Evolutionary conservation across 495 filamentous ascomycete species (phyloP).

Genomic region (Aspergillus sparsus): DNA sequence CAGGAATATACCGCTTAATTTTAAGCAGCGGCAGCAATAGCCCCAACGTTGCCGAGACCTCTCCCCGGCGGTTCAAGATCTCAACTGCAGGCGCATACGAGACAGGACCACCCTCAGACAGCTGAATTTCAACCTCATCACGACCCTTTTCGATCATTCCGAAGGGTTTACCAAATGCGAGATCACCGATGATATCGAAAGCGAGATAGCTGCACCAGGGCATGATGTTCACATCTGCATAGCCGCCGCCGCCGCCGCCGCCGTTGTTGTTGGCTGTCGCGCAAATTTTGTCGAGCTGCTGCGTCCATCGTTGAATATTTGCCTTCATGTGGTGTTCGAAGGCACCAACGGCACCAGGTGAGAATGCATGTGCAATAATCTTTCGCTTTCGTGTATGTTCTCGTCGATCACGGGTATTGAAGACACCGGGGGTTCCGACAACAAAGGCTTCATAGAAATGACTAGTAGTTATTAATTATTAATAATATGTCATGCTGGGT

Average conservation of each 20-base stretch:
- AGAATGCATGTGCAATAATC: not conserved
- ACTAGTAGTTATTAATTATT: too few species aligned
- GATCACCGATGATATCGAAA: constrained; percentile 3
- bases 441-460: not conserved
- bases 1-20: too few species aligned
- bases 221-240: too few species aligned
- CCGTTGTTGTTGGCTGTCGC: not conserved
- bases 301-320: not conserved
- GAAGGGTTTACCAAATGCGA: not conserved
- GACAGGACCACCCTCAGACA: not conserved
- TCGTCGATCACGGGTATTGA: not conserved
- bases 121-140: not conserved
- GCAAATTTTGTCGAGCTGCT: not conserved
- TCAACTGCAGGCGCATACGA: too few species aligned
- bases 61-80: too few species aligned
- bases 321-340: not conserved
- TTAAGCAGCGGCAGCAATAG: too few species aligned
- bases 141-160: not conserved
- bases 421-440: not conserved
- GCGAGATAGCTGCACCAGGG: not conserved
- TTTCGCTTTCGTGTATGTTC: not conserved
- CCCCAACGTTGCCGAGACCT: too few species aligned
- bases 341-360: not conserved
- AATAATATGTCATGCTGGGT: too few species aligned
- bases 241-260: not conserved